Percentiles rank a stretch among this genome's conserved stretches.
Evolutionary conservation across 1,139 yeast species (phyloP).

Genomic region (Cylindricascospora bacillispora): DNA sequence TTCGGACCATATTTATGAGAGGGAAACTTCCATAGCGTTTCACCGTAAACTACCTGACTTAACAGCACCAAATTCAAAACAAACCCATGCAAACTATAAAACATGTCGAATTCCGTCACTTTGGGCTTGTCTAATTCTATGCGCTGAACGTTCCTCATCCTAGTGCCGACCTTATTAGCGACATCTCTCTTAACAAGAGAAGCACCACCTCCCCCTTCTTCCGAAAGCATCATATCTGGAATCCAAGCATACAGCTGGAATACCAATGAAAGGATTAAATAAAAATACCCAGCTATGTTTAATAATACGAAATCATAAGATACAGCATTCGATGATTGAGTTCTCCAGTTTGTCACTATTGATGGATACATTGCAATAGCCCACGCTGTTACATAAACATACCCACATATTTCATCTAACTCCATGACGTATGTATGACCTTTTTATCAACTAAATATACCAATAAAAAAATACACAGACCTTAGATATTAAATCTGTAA

Average conservation of each 20-base stretch:
- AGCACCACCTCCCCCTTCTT: too few relatives aligned
- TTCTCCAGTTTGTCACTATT: constrained; percentile 27
- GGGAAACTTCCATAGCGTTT: constrained; percentile 26
- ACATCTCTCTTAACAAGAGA: too few relatives aligned
- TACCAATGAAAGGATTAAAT: constrained; percentile 29
- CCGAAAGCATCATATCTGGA: too few relatives aligned
- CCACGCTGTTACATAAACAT: constrained; percentile 23
- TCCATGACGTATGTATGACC: constrained; percentile 2
- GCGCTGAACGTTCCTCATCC: too few relatives aligned
- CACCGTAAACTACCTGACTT: constrained; percentile 28
- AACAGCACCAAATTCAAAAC: constrained; percentile 27
- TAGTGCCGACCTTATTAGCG: too few relatives aligned
- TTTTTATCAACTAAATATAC: not conserved
- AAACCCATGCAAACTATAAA: constrained; percentile 34
- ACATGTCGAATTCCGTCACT: constrained; percentile 30
- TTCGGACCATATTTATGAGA: too few relatives aligned
- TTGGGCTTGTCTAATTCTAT: constrained; percentile 25
- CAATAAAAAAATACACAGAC: too few relatives aligned
- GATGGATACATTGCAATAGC: constrained; percentile 37
- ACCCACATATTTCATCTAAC: constrained; percentile 15
- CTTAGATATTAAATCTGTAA: too few relatives aligned
- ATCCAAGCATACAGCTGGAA: constrained; percentile 27
- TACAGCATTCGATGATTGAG: constrained; percentile 32
- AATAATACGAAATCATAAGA: constrained; percentile 33
- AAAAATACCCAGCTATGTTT: constrained; percentile 33